Conservation (phyloP, 2,329 filamentous ascomycete genomes). For the Karstenula rhodostoma region DNA sequence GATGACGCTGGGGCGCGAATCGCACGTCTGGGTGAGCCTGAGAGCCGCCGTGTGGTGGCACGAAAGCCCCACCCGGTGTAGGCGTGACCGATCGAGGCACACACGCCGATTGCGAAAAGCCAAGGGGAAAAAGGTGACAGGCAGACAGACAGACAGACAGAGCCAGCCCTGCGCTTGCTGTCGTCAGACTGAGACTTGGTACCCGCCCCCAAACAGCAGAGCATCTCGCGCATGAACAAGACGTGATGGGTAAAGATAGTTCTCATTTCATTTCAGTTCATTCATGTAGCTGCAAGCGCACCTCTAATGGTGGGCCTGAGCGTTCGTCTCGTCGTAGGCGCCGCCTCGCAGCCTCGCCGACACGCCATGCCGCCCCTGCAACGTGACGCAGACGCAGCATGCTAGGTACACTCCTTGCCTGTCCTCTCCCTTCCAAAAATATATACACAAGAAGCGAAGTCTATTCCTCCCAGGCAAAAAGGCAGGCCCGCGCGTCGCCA, state of each 20-base stretch:
- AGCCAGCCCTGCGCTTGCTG: neutral
- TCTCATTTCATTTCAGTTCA: slow-evolving; percentile 13
- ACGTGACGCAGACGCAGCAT: slow-evolving; percentile 4
- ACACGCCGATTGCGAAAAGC: neutral
- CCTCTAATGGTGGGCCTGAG: slow-evolving; percentile 15
- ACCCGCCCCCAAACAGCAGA: neutral
- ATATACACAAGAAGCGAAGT: slow-evolving; percentile 19
- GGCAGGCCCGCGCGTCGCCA: neutral
- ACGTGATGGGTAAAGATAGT: too few species aligned
- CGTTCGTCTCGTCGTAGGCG: neutral
- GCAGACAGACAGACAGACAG: too few species aligned
- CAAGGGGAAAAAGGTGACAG: neutral
- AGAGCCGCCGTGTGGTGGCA: slow-evolving; percentile 1
- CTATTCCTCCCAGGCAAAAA: slow-evolving; percentile 3
- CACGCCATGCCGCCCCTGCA: slow-evolving; percentile 12
- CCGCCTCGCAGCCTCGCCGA: neutral
- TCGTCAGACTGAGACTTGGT: neutral
- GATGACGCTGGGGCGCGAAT: neutral
- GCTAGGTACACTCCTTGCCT: slow-evolving; percentile 8
- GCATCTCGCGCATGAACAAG: neutral
- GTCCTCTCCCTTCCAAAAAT: slow-evolving; percentile 22
- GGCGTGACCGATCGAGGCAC: neutral
- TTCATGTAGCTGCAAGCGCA: slow-evolving; percentile 15
- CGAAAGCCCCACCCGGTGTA: neutral
- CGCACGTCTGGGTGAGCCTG: neutral